A percentile compares a stretch with the other conserved stretches of the same genome.
phyloP scores from a whole-genome alignment of 2,329 filamentous ascomycete genomes.

The Paraphoma chrysanthemicola region DNA sequence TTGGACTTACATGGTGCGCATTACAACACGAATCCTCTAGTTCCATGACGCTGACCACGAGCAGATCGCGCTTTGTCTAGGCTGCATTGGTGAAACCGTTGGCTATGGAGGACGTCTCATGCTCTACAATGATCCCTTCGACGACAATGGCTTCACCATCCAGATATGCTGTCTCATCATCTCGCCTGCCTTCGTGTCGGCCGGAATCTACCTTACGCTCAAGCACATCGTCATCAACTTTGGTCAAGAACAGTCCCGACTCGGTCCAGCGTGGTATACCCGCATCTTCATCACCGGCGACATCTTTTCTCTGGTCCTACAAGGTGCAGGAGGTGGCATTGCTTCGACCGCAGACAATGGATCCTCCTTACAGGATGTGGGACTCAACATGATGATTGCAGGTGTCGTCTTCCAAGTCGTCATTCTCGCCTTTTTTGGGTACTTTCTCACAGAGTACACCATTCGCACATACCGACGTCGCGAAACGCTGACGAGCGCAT shows the following conservation, averaged over 20 bases:
- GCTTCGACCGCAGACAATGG: constrained; percentile 58
- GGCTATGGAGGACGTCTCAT: constrained; percentile 65
- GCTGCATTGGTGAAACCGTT: constrained; percentile 59
- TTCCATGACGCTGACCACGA: constrained; percentile 6
- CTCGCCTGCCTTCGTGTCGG: constrained; percentile 63
- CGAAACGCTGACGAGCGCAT: constrained; percentile 25
- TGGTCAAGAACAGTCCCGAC: constrained; percentile 48
- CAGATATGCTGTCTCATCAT: constrained; percentile 65
- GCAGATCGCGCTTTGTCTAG: constrained; percentile 54
- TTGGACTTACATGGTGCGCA: constrained; percentile 59
- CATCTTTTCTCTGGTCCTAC: constrained; percentile 64
- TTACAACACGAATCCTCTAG: background rate
- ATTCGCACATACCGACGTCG: constrained; percentile 39
- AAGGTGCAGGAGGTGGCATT: constrained; percentile 64
- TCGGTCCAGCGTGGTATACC: constrained; percentile 56
- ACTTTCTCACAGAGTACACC: constrained; percentile 48
- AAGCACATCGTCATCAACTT: constrained; percentile 65
- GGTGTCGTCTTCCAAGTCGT: constrained; percentile 65
- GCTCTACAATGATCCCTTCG: constrained; percentile 62
- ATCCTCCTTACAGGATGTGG: constrained; percentile 51
- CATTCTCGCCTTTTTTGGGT: constrained; percentile 58
- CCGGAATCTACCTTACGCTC: constrained; percentile 63
- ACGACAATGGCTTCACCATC: constrained; percentile 55
- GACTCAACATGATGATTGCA: constrained; percentile 64
- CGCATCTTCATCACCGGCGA: constrained; percentile 68